Base-by-base conservation (phyloP, 805 yeast species). In the Jamesozyma lodderae region DNA sequence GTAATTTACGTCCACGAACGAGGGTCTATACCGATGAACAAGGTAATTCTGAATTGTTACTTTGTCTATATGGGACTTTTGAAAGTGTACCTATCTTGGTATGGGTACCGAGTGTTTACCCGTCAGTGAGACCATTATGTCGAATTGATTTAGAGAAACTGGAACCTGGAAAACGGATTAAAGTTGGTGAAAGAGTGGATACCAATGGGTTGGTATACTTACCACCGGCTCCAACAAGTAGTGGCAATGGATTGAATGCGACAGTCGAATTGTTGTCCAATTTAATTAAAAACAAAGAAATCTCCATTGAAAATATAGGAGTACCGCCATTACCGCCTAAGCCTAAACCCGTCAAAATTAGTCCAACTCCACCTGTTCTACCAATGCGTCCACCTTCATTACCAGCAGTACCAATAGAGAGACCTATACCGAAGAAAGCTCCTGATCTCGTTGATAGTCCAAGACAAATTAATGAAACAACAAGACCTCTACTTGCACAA, bases 91-190 rank as follows among this genome's bases (percentile, higher is more conserved):
- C 87, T 0, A 50, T 86, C 10, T 77, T 76, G 38, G 57, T 87
- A 4, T 86, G 95, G 94, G 51, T 88, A 4, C 94, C 95, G 0
- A 68, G 69, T 20, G 64, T 67, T 18, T 87, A 82, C 47, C 95
- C 96, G 0, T 47, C 51, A n/a, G 65, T 62, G 3, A 69, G 79
- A 1, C 96, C 96, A 0, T 48, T 75, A n/a, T 70, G 76, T 0
- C 81, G 67, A 51, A 73, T 87, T 9, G 67, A 70, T 16, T 30
- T 55, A 9, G 58, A 49, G 25, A 77, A 80, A 2, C 69, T 76
- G n/a, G 63, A 62, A 25, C 52, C 59, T 18, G 55, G 53, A 11
- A 66, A 67, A 60, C 54, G 66, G 25, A 55, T 80, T 14, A 66
- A 66, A 29, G 81, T 87, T 0, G 79, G 81, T 19, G 78, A 75